A percentile compares a stretch with the other conserved stretches of the same genome.
Conservation (phyloP, 2,329 filamentous ascomycete species). For the Penicillium janthinellum region DNA sequence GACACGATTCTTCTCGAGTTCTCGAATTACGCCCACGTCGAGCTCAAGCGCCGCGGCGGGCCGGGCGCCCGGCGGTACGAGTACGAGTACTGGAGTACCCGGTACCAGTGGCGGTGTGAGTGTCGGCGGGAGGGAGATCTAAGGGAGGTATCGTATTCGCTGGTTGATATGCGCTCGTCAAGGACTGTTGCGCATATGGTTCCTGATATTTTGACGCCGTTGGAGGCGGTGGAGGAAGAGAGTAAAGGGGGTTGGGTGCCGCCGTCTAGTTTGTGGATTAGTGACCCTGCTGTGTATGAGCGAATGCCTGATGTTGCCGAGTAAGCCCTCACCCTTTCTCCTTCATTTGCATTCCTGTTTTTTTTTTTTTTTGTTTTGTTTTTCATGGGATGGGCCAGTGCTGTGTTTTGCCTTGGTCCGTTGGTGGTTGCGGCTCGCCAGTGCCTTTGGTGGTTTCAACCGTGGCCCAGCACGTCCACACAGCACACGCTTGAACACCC, state of each 20-base stretch:
- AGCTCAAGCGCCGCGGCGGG: conserved; percentile 68
- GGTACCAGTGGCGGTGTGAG: conserved; percentile 80
- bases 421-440: background rate
- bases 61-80: conserved; percentile 76
- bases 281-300: conserved; percentile 68
- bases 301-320: conserved; percentile 80
- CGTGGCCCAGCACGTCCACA: background rate
- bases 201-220: conserved; percentile 72
- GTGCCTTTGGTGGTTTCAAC: background rate
- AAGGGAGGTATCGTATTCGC: conserved; percentile 73
- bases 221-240: conserved; percentile 71
- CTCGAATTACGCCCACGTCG: conserved; percentile 93
- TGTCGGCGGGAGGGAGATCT: conserved; percentile 66
- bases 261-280: conserved; percentile 88
- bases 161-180: conserved; percentile 67
- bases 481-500: background rate
- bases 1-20: conserved; percentile 90
- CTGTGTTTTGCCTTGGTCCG: background rate
- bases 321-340: conserved; percentile 54
- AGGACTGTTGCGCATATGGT: conserved; percentile 79
- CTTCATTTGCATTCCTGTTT: background rate
- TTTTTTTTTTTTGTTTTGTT: background rate
- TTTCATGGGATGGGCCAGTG: background rate
- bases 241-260: conserved; percentile 85
- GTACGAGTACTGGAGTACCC: conserved; percentile 90